phyloP scores from a whole-genome alignment of 805 yeast species.

The Candida peoriensis region DNA sequence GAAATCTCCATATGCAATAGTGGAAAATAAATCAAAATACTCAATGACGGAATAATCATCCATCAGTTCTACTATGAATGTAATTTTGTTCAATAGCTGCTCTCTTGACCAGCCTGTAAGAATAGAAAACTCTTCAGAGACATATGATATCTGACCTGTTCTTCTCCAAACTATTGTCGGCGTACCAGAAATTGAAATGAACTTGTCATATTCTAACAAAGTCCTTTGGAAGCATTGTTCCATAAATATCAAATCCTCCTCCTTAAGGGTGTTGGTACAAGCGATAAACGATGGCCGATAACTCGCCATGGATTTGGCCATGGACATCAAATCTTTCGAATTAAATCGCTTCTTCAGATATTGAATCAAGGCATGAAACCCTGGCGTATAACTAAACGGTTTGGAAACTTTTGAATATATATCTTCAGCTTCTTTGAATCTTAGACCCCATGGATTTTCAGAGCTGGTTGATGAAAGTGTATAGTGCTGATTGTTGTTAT shows the following conservation, averaged over 20 bases:
- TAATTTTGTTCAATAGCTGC: constrained; percentile 58
- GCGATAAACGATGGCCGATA: constrained; percentile 93
- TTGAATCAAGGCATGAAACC: constrained; percentile 75
- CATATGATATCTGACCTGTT: constrained; percentile 92
- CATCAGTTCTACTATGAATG: constrained; percentile 74
- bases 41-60: constrained; percentile 85
- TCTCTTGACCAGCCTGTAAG: constrained; percentile 86
- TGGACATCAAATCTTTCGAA: constrained; percentile 62
- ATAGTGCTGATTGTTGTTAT: too few relatives aligned
- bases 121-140: constrained; percentile 88
- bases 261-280: constrained; percentile 80
- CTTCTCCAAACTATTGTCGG: constrained; percentile 96
- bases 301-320: constrained; percentile 86
- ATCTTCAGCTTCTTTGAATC: constrained; percentile 64
- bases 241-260: constrained; percentile 89
- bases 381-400: constrained; percentile 89
- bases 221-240: constrained; percentile 96
- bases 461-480: neutral
- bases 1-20: constrained; percentile 87
- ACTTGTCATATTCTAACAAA: constrained; percentile 79
- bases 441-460: constrained; percentile 31
- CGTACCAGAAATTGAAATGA: constrained; percentile 80
- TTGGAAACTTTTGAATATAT: constrained; percentile 68
- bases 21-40: constrained; percentile 79
- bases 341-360: constrained; percentile 71